Evolutionary conservation across 2,329 filamentous ascomycete species (phyloP).

Genomic region (Cyanodermella asteris): DNA sequence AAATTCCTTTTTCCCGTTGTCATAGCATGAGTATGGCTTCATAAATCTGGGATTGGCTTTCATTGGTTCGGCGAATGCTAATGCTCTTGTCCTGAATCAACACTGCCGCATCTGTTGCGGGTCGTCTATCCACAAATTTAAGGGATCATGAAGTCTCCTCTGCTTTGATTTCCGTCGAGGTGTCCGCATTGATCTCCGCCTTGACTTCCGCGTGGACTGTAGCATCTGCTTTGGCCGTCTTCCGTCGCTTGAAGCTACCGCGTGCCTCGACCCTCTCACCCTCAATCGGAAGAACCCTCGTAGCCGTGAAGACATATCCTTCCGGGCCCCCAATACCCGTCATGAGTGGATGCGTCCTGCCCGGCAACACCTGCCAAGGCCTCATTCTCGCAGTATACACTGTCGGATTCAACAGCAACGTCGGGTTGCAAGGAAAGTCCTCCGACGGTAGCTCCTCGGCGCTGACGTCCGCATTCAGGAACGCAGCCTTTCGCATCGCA

Average conservation of each 20-base stretch:
- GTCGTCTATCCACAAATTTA: too few species aligned
- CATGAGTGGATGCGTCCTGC: conserved; percentile 86
- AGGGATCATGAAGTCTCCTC: too few species aligned
- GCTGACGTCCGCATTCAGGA: conserved; percentile 29
- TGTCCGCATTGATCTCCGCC: too few species aligned
- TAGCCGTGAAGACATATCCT: conserved; percentile 73
- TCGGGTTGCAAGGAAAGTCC: conserved; percentile 76
- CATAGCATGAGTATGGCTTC: too few species aligned
- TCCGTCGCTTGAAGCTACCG: conserved; percentile 56
- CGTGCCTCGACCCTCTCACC: conserved; percentile 65
- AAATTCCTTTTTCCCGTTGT: too few species aligned
- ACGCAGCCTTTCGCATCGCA: conserved; percentile 57
- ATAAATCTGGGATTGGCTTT: too few species aligned
- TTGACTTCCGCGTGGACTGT: too few species aligned
- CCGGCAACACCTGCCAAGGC: conserved; percentile 78
- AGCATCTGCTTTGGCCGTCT: conserved; percentile 12
- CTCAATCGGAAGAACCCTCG: conserved; percentile 56
- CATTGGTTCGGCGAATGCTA: too few species aligned
- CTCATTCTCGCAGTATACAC: conserved; percentile 63
- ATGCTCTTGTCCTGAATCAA: too few species aligned
- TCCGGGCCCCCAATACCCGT: conserved; percentile 69
- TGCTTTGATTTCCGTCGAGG: too few species aligned
- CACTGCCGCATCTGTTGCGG: too few species aligned
- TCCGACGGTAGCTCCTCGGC: conserved; percentile 20
- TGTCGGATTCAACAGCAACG: conserved; percentile 53